Percentiles rank a stretch among this genome's conserved stretches.
Evolutionary conservation across 805 yeast genomes (phyloP).

Genomic region (Lachancea dasiensis): DNA sequence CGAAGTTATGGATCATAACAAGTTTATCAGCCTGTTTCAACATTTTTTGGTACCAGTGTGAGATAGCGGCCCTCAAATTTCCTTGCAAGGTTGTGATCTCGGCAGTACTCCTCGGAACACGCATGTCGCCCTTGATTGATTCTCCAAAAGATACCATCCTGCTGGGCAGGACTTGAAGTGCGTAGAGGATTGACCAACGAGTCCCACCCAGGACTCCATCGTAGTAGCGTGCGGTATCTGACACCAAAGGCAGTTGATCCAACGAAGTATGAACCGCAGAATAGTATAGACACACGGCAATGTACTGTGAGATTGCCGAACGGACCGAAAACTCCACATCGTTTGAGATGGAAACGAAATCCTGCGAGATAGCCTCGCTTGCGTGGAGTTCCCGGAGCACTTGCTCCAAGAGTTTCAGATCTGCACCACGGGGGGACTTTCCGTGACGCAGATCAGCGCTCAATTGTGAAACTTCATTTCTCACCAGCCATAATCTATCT

Average conservation of each 20-base stretch:
- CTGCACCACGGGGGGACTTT: slow-evolving; percentile 1
- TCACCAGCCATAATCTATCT: slow-evolving; percentile 12
- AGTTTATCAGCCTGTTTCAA: slow-evolving; percentile 13
- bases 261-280: slow-evolving; percentile 16
- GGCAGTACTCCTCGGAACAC: not conserved
- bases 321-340: slow-evolving; percentile 6
- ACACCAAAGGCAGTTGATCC: slow-evolving; percentile 14
- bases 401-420: slow-evolving; percentile 1
- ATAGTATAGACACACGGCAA: slow-evolving; percentile 21
- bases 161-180: slow-evolving; percentile 19
- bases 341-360: slow-evolving; percentile 4
- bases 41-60: slow-evolving; percentile 7
- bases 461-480: slow-evolving; percentile 6
- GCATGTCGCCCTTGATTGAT: not conserved
- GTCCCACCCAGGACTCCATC: slow-evolving; percentile 14
- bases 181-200: slow-evolving; percentile 17
- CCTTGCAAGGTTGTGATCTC: too few species aligned
- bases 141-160: not conserved
- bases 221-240: slow-evolving; percentile 22
- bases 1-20: slow-evolving; percentile 15
- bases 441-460: slow-evolving; percentile 4
- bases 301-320: slow-evolving; percentile 13
- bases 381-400: slow-evolving; percentile 9
- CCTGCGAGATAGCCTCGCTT: slow-evolving; percentile 7
- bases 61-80: too few species aligned